Evolutionary conservation across 805 yeast species (phyloP), one percentile per base, ranked within the genome.

Genomic region (Suhomyces tanzawaensis): DNA sequence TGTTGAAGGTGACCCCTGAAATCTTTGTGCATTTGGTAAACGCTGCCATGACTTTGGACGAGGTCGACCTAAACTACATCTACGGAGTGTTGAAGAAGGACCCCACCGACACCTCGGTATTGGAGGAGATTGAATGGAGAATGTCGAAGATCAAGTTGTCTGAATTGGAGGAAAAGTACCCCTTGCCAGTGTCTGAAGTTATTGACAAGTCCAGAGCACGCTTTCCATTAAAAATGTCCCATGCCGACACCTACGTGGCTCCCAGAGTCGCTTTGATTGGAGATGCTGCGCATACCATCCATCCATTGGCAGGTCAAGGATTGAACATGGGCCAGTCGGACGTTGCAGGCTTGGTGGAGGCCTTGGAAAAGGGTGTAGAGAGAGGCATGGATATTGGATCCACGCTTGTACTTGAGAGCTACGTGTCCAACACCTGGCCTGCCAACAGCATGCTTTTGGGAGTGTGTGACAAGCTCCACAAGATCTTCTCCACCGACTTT

Each of bases 221-320:
- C 32, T 93, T 93, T 69, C 99, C 99, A 16, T 69, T 93, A 47
- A 81, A 82, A 49, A 62, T 91, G 66, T 80, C 89, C 15, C 97
- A 93, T 56, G 95, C 96, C 2, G 98, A 93, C 53, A 76, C 85
- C 1, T 93, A 93, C 57, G 79, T 87, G 14, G 79, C 79, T 2
- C 90, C 85, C 3, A 72, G 98, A 48, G 74, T 91, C 21, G 98
- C 97, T 0, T 66, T 93, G n/a, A 85, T 91, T 7, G 99, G 99
- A 18, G 99, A 93, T 62, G 98, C 99, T 1, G 98, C 98, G 0
- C 99, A 93, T 52, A 84, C 97, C 0, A 87, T 96, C 1, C 98
- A 93, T 58, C 99, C 99, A 2, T 71, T 93, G 42, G 97, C 97
- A 3, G 99, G 99, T 7, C 99, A 93, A 63, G 99, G 99, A 18